These are phyloP conservation scores for Chamaecrista fasciculata DNA, from an alignment of 306 rosid species.

Conservation along the genomic window DNA sequence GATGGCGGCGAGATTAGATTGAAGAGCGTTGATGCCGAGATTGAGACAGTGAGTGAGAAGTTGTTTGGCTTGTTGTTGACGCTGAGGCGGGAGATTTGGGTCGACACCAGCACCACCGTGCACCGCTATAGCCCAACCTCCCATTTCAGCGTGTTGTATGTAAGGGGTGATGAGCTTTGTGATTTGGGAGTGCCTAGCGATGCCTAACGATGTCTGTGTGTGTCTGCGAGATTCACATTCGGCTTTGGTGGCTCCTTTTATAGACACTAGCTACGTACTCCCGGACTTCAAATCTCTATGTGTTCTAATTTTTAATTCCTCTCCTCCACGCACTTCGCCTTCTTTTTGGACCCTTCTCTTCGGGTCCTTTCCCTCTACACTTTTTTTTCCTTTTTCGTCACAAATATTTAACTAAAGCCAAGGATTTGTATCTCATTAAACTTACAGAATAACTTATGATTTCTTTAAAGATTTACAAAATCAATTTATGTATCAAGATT, in stretches of 20 bases:
- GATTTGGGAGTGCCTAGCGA: too few species aligned
- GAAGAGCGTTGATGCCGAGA: slow-evolving; percentile 78
- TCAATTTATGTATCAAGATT: too few species aligned
- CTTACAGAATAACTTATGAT: too few species aligned
- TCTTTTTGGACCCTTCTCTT: too few species aligned
- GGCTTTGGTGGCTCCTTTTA: not conserved
- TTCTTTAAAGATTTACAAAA: too few species aligned
- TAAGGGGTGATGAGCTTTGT: too few species aligned
- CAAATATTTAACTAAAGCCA: too few species aligned
- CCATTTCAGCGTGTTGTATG: slow-evolving; percentile 36
- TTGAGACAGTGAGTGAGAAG: slow-evolving; percentile 78
- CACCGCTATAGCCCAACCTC: slow-evolving; percentile 87
- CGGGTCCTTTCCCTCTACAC: too few species aligned
- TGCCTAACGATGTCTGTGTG: not conserved
- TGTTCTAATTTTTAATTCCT: not conserved
- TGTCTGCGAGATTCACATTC: not conserved
- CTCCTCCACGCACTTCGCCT: not conserved
- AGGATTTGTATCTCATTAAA: too few species aligned
- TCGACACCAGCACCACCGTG: slow-evolving; percentile 99
- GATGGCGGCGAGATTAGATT: slow-evolving; percentile 61
- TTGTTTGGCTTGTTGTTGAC: slow-evolving; percentile 81
- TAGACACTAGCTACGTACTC: too few species aligned
- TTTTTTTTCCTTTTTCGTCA: too few species aligned
- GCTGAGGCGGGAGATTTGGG: slow-evolving; percentile 77
- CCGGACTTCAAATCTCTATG: slow-evolving; percentile 26